Evolutionary conservation across 1,284 basidiomycete species (phyloP).

Genomic region (Polyporus tsugae): DNA sequence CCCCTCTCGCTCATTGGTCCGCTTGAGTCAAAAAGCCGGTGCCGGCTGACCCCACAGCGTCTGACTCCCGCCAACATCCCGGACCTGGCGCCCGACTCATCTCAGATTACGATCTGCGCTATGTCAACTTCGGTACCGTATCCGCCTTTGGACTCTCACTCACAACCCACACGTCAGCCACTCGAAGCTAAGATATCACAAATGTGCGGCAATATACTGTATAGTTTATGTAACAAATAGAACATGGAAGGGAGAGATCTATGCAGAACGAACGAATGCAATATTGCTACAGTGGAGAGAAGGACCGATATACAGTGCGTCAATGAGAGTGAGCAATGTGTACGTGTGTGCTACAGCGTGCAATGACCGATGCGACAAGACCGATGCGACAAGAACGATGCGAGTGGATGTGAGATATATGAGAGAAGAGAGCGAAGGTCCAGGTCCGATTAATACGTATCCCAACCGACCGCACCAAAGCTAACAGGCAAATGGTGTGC

Average conservation of each 20-base stretch:
- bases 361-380: conserved; percentile 4
- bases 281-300: conserved; percentile 21
- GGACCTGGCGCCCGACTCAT: conserved; percentile 19
- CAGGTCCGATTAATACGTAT: conserved; percentile 4
- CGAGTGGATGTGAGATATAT: conserved; percentile 12
- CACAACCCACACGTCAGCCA: background rate
- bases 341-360: conserved; percentile 21
- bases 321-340: conserved; percentile 17
- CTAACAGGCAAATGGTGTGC: background rate
- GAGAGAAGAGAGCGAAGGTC: background rate
- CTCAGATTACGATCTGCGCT: conserved; percentile 35
- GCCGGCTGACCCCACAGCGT: conserved; percentile 16
- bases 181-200: background rate
- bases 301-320: conserved; percentile 9
- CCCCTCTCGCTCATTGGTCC: conserved; percentile 22
- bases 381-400: conserved; percentile 8
- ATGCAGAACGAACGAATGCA: conserved; percentile 17
- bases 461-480: background rate
- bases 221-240: background rate
- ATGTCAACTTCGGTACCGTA: background rate
- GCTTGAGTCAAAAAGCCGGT: conserved; percentile 23
- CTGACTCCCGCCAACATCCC: background rate
- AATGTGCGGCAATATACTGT: background rate
- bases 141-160: background rate
- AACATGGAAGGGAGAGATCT: conserved; percentile 9